These are phyloP conservation scores for Podosphaera leucotricha DNA, from an alignment of 2,329 filamentous ascomycete species.

Conservation along the genomic window DNA sequence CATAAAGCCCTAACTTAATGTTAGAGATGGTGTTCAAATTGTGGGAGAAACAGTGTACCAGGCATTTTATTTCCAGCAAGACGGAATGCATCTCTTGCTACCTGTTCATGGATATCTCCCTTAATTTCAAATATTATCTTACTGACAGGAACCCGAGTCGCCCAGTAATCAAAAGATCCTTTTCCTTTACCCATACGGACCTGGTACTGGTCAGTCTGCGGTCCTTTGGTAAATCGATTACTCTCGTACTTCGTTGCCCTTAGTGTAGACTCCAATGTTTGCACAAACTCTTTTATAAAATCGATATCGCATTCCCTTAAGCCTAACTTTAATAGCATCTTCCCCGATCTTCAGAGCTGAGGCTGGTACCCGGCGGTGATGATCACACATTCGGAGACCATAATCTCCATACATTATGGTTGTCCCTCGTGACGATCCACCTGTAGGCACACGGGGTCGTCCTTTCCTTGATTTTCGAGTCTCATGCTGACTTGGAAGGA, in stretches of 20 bases:
- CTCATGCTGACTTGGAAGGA: conserved; percentile 57
- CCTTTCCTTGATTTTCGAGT: conserved; percentile 79
- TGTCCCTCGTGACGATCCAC: conserved; percentile 76
- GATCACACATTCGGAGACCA: conserved; percentile 77
- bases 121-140: conserved; percentile 83
- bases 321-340: conserved; percentile 70
- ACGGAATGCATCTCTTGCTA: conserved; percentile 80
- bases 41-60: conserved; percentile 27
- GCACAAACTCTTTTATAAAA: conserved; percentile 79
- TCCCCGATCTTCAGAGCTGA: conserved; percentile 73
- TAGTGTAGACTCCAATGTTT: conserved; percentile 86
- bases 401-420: conserved; percentile 95
- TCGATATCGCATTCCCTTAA: conserved; percentile 79
- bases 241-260: conserved; percentile 61
- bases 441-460: conserved; percentile 65
- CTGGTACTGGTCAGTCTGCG: conserved; percentile 17
- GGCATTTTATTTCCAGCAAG: conserved; percentile 88
- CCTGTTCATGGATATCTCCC: conserved; percentile 80
- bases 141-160: conserved; percentile 68
- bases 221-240: not conserved
- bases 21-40: no score
- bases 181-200: conserved; percentile 99
- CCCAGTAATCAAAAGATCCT: conserved; percentile 93
- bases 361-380: conserved; percentile 75
- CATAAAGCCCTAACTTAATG: conserved; percentile 41